Evolutionary conservation across 306 rosid genomes (phyloP).

Genomic region (Parietaria judaica): DNA sequence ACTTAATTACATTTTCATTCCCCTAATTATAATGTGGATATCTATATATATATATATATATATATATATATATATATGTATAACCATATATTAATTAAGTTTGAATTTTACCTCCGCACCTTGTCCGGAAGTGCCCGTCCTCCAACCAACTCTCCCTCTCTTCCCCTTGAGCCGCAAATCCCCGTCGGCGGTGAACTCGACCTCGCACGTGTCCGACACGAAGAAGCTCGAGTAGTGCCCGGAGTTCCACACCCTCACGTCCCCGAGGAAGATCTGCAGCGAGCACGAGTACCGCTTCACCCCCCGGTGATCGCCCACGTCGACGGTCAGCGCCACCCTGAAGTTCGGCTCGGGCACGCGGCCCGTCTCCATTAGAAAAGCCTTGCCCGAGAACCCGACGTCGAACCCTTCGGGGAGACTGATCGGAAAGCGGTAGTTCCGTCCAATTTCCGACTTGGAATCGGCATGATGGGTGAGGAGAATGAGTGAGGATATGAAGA

Average conservation of each 20-base stretch:
- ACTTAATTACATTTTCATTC: background rate
- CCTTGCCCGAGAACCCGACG: conserved; percentile 54
- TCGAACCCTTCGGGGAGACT: conserved; percentile 46
- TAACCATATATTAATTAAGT: background rate
- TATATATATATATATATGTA: background rate
- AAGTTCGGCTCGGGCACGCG: conserved; percentile 44
- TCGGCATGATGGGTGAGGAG: conserved; percentile 20
- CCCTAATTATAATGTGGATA: background rate
- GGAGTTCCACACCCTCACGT: conserved; percentile 82
- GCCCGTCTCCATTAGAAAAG: conserved; percentile 40
- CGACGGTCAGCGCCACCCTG: conserved; percentile 58
- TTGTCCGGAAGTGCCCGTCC: conserved; percentile 84
- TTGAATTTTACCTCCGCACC: conserved; percentile 64
- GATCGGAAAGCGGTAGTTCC: conserved; percentile 40
- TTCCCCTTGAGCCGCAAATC: conserved; percentile 76
- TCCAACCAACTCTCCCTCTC: conserved; percentile 64
- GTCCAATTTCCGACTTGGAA: conserved; percentile 37
- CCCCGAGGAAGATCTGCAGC: conserved; percentile 68
- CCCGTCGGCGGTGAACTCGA: conserved; percentile 58
- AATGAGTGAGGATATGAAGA: conserved; percentile 21
- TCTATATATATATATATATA: background rate
- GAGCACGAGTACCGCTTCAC: conserved; percentile 58
- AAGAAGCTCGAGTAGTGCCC: conserved; percentile 64
- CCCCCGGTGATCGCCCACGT: conserved; percentile 23
- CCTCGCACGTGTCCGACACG: conserved; percentile 42